A percentile compares a stretch with the other conserved stretches of the same genome.
These are phyloP conservation scores for Aspergillus sp. DNA, from an alignment of 2,329 filamentous ascomycete genomes.

Conservation along the genomic window DNA sequence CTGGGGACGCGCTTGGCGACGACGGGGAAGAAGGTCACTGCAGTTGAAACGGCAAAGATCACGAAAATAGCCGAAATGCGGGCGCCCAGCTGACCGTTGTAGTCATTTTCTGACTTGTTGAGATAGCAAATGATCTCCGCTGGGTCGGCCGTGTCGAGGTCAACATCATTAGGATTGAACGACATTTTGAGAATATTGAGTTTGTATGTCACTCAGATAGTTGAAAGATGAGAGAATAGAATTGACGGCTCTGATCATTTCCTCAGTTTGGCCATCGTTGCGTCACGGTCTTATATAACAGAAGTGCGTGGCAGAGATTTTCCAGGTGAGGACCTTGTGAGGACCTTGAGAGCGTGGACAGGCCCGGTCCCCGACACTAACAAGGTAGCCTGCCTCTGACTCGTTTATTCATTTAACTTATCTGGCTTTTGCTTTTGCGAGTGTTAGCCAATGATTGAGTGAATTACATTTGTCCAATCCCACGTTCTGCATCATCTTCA, in stretches of 20 bases:
- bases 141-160: conserved; percentile 13
- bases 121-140: conserved; percentile 14
- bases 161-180: conserved; percentile 13
- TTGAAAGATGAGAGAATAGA: neutral
- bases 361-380: neutral
- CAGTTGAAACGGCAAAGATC: conserved; percentile 15
- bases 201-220: neutral
- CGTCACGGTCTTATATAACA: conserved; percentile 2
- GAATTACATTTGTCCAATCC: neutral
- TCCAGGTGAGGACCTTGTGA: neutral
- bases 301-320: neutral
- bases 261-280: neutral
- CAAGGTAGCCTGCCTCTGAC: neutral
- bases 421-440: neutral
- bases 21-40: conserved; percentile 18
- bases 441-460: neutral
- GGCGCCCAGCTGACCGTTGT: conserved; percentile 16
- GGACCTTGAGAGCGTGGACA: conserved; percentile 6
- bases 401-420: neutral
- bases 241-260: neutral
- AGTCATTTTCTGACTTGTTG: conserved; percentile 13
- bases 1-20: conserved; percentile 13
- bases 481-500: neutral
- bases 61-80: conserved; percentile 19
- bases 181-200: conserved; percentile 2